Evolutionary conservation across 805 yeast genomes (phyloP), one percentile per base, ranked within the genome.

Genomic region (Sugiyamaella mastotermitis): DNA sequence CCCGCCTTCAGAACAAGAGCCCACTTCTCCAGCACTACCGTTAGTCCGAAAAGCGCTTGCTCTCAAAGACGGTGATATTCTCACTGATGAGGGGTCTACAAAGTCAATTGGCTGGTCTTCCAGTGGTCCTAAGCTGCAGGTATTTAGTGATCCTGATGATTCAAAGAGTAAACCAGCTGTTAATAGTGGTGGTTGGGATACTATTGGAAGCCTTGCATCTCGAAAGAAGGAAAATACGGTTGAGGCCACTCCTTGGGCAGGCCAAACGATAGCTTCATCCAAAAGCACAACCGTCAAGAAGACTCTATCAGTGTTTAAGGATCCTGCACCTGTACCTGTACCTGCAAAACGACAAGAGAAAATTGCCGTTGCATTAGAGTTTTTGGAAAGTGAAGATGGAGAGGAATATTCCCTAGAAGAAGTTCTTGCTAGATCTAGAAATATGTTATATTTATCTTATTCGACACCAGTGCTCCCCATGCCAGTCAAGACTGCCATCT

Each of bases 341-440:
- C 39, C 49, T 9, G 42, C 33, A 16, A 46, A 46, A 17, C 29
- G 40, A 10, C 31, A 36, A 3, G 52, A 51, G 29, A 35, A 39
- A 11, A 45, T 46, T 10, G 41, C 46, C 6, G 43, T 51, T 27
- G 53, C 53, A 16, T 11, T 48, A 23, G 49, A 49, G 30, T 45
- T 41, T 25, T 31, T 49, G 22, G 37, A 38, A 3, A 51, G 43
- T 16, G 53, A 50, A 3, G 50, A 51, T 3, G 57, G 54, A 0
- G 76, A 72, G 30, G 92, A 82, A 45, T 70, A 61, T 36, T 77
- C 82, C 42, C 53, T 80, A 3, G 74, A 70, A 31, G 95, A 88
- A 52, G 56, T 86, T 2, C 58, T 83, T 32, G 80, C 83, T 0
- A 56, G 65, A 29, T 58, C 70, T 25, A 64, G 77, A 51, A 64